phyloP scores from a whole-genome alignment of 805 yeast genomes.

The Myxozyma vanderwaltii region DNA sequence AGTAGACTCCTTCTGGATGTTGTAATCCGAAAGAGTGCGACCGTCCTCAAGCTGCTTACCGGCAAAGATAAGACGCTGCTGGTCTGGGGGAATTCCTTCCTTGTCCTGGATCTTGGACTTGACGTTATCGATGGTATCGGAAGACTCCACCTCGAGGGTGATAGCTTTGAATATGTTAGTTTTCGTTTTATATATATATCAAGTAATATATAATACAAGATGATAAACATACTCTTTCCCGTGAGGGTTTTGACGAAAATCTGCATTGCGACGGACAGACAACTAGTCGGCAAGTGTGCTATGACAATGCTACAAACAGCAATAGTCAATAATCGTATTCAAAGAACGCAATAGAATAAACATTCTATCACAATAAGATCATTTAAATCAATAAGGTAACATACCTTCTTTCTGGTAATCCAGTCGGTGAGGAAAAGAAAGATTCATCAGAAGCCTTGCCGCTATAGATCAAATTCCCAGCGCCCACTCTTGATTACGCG shows the following conservation, averaged over 20 bases:
- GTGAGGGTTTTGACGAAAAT: slow-evolving; percentile 99
- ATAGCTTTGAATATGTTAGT: slow-evolving; percentile 54
- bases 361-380: too few species aligned
- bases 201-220: not conserved
- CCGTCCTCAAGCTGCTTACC: slow-evolving; percentile 92
- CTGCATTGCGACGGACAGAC: slow-evolving; percentile 45
- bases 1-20: slow-evolving; percentile 97
- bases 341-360: too few species aligned
- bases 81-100: slow-evolving; percentile 98
- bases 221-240: slow-evolving; percentile 65
- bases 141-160: slow-evolving; percentile 96
- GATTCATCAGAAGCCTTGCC: not conserved
- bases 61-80: slow-evolving; percentile 95
- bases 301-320: slow-evolving; percentile 12
- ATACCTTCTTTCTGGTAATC: slow-evolving; percentile 38
- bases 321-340: not conserved
- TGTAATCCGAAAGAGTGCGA: slow-evolving; percentile 95
- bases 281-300: slow-evolving; percentile 45
- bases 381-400: not conserved
- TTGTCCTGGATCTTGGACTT: slow-evolving; percentile 96
- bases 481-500: not conserved
- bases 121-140: slow-evolving; percentile 96
- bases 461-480: too few species aligned
- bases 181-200: too few species aligned
- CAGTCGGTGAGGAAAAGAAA: slow-evolving; percentile 22